These are phyloP conservation scores for Acanthamoeba pearcei DNA, from an alignment of 208 protist genomes.

Conservation along the genomic window DNA sequence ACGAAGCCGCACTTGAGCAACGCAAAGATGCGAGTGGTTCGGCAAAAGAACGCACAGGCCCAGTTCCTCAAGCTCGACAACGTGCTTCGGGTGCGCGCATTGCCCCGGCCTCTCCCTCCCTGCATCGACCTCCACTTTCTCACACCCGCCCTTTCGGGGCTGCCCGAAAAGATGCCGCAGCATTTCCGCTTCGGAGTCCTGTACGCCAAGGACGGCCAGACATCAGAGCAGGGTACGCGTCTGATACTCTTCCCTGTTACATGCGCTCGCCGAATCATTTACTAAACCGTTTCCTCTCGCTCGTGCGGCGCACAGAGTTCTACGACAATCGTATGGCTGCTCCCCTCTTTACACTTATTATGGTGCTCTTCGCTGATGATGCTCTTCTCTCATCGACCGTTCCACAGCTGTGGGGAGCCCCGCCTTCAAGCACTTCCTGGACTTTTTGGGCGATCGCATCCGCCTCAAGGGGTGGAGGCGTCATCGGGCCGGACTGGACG, in stretches of 20 bases:
- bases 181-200: constrained; percentile 20
- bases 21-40: constrained; percentile 28
- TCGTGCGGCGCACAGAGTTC: neutral
- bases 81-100: neutral
- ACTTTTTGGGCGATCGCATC: constrained; percentile 56
- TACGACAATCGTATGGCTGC: constrained; percentile 14
- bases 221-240: neutral
- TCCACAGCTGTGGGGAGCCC: constrained; percentile 2
- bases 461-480: constrained; percentile 11
- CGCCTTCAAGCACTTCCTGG: constrained; percentile 27
- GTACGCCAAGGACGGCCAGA: constrained; percentile 29
- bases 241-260: neutral
- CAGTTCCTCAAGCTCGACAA: constrained; percentile 56
- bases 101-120: neutral
- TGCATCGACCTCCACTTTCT: neutral
- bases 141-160: neutral
- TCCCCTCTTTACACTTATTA: neutral
- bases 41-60: constrained; percentile 2
- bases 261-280: neutral
- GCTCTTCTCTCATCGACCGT: too few relatives aligned
- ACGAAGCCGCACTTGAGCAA: constrained; percentile 4
- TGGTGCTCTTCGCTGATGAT: neutral
- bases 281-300: neutral
- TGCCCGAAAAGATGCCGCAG: neutral
- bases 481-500: constrained; percentile 26